Base-by-base conservation (phyloP, 331 rosid genomes). In the Spiraea crenata region DNA sequence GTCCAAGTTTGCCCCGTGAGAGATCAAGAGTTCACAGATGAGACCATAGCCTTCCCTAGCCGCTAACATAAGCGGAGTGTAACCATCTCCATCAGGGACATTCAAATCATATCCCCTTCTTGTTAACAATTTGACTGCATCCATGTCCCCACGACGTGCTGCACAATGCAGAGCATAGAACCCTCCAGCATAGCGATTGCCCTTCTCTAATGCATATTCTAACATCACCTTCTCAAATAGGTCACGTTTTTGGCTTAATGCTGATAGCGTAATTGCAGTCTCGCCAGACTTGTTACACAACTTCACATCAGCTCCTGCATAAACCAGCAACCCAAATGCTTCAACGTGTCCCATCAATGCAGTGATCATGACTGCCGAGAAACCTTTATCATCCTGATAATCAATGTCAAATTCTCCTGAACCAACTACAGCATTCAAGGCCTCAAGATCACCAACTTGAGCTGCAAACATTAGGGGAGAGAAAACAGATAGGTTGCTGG, bases 161-260 rank as follows among this genome's bases (percentile, higher is more conserved):
- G 97, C 98, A 3, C 87, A 89, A 40, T 90, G 98, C 69, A 93
- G 80, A 48, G 98, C 98, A 45, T 87, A 82, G 86, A 93, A 93
- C 57, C 96, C 93, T 46, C 84, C 90, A 0, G 89, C 83, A 57
- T 84, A 72, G 42, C 64, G 81, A 60, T 83, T 85, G 47, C 97
- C 98, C 81, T 83, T 87, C 76, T 93, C 96, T 2, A 93, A 89
- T 35, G 93, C 87, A 58, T 80, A 90, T 80, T 93, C 95, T 40
- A 93, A 92, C 96, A 93, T 87, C 58, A 89, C 96, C 80, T 87
- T 83, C 85, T 93, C 98, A 51, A 90, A 87, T 39, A 89, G 83
- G 74, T 90, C 95, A 44, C 72, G 71, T 39, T 86, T 93, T 8
- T 63, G 86, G 82, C 80, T 85, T 39, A 76, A 51, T 64, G 82